Evolutionary conservation across 75 land plant species (phyloP), one percentile per base, ranked within the genome.

Genomic region (Cryptomeria japonica): DNA sequence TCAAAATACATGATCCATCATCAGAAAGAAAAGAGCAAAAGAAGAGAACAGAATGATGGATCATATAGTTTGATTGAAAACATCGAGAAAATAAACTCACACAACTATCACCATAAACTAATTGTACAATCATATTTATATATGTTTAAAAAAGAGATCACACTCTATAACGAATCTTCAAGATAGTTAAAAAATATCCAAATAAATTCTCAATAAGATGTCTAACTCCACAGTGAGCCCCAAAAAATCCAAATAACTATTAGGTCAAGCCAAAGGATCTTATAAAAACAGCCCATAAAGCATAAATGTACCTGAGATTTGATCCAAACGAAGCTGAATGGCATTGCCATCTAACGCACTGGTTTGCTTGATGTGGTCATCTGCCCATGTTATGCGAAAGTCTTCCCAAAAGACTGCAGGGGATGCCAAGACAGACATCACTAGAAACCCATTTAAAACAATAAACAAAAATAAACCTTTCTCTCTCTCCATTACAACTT

Each of bases 321-420:
- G 94, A 75, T 94, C 95, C 14, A 94, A 92, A 44, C 87, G 42
- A 4, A 93, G 92, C 61, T 94, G 95, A 47, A 94, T 88, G 86
- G 92, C 89, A 16, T 46, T 85, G 64, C 95, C 95, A 34, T 42
- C n/a, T 36, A 39, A 5, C 0, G 84, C 87, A 5, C 79, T 90
- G 51, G 89, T 56, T 41, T 85, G 90, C 88, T 72, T 89, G 70
- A 94, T 83, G 83, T 94, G 95, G 34, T 84, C 46, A 16, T 89
- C 90, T 2, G 91, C 86, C 95, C 95, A 94, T 11, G 93, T 93
- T 80, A 89, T 70, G 10, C 73, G 84, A 83, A 94, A 94, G 42
- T 94, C 95, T 22, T 90, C 87, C 3, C 42, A 76, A 47, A 94
- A 94, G 15, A 90, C 92, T 32, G 95, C 94, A 3, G 93, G 95